A percentile compares a stretch with the other conserved stretches of the same genome.
Evolutionary conservation across 257 asterid genomes (phyloP).

Genomic region (Solanum stenotomum): DNA sequence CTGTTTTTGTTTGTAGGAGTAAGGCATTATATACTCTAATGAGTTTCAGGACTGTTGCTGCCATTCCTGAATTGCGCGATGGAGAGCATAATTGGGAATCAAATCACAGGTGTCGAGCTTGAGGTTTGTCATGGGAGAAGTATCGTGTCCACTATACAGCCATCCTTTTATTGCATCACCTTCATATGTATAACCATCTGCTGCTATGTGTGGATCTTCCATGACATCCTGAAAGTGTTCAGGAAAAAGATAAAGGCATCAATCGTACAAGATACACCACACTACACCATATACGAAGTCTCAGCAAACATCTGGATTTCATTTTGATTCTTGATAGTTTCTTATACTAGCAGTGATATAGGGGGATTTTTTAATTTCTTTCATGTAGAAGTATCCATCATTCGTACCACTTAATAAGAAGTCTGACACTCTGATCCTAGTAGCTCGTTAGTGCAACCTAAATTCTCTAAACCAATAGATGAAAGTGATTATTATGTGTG

Average conservation of each 20-base stretch:
- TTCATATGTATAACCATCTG: constrained; percentile 90
- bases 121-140: constrained; percentile 96
- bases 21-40: neutral
- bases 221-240: constrained; percentile 63
- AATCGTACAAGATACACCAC: neutral
- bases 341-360: neutral
- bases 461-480: neutral
- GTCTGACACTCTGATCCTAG: neutral
- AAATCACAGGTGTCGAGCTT: constrained; percentile 66
- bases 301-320: neutral
- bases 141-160: constrained; percentile 73
- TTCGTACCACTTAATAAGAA: neutral
- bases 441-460: neutral
- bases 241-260: neutral
- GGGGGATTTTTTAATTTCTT: neutral
- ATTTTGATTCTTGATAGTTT: neutral
- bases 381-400: neutral
- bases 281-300: neutral
- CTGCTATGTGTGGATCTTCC: constrained; percentile 88
- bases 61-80: constrained; percentile 94
- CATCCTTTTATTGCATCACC: constrained; percentile 86
- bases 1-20: neutral
- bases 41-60: constrained; percentile 31
- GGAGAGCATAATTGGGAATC: constrained; percentile 79
- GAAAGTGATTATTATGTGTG: neutral